Base-by-base conservation (phyloP, 139 green algal species). In the Micractinium conductrix region DNA sequence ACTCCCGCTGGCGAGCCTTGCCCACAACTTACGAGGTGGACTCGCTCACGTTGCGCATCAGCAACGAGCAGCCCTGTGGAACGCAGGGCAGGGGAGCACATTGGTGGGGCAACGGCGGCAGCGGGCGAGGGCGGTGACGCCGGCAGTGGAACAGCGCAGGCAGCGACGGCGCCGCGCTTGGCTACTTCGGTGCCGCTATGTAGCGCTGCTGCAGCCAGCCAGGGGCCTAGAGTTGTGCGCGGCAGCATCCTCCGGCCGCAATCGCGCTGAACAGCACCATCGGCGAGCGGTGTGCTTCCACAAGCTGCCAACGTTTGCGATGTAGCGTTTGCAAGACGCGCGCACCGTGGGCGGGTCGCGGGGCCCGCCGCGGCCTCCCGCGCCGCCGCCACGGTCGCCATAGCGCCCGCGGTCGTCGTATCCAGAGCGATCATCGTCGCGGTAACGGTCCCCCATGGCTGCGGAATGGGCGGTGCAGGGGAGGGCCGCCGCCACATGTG, bases 31-130 rank as follows among this genome's bases (percentile, higher is more conserved):
- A 85, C 80, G 50, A 62, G 0, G 50, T 48, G 26, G 38, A 26
- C 17, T 80, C 58, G 38, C 28, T 35, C 38, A 85, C 35, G 50
- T 85, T 85, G 35, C 80, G 55, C 10, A 85, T 44, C 7, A 85
- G 80, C 38, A 85, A 30, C 37, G 33, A 62, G 80, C 80, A 85
- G 21, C 80, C 70, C 70, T 72, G 65, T 33, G 28, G 17, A 22
- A 62, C 19, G 26, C 24, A 16, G 53, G 53, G 10, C 19, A 10
- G 6, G 53, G 26, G 19, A 62, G 53, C 24, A 2, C 26, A 62
- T 14, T 19, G 6, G 10, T 62, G 53, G 26, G 8, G 2, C 53
- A 16, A 19, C 5, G 10, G 53, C 53, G 24, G 53, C 53, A 62
- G 53, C 53, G 53, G 53, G 53, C 53, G 8, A 62, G 53, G 53